A percentile compares a stretch with the other conserved stretches of the same genome.
Evolutionary conservation across 2,329 filamentous ascomycete genomes (phyloP).

Genomic region (Colletotrichum trifolii): DNA sequence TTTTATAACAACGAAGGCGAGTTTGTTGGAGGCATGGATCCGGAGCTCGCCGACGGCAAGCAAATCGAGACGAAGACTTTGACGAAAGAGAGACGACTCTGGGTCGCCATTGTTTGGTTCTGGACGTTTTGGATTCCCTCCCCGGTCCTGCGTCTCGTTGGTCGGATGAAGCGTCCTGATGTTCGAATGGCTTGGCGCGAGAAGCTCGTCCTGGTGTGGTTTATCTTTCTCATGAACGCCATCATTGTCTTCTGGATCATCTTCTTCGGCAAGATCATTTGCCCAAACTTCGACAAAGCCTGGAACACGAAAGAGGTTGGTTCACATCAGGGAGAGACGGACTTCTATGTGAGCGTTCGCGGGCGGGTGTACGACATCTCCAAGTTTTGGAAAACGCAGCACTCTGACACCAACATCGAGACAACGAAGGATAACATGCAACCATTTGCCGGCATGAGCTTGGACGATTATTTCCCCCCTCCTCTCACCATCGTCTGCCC

Average conservation of each 20-base stretch:
- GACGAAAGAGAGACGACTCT: constrained; percentile 73
- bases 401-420: constrained; percentile 78
- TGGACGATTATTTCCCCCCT: constrained; percentile 87
- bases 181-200: constrained; percentile 98
- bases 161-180: constrained; percentile 96
- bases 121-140: constrained; percentile 97
- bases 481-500: constrained; percentile 81
- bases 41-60: constrained; percentile 81
- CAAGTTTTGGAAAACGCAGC: constrained; percentile 86
- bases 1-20: constrained; percentile 80
- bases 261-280: constrained; percentile 83
- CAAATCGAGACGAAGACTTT: constrained; percentile 78
- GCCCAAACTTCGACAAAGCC: constrained; percentile 90
- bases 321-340: constrained; percentile 75
- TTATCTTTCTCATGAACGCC: constrained; percentile 86
- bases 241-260: constrained; percentile 93
- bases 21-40: constrained; percentile 76
- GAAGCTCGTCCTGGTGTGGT: constrained; percentile 83
- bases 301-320: constrained; percentile 80
- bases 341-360: constrained; percentile 89
- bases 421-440: constrained; percentile 75
- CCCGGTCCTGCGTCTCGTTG: constrained; percentile 79
- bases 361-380: constrained; percentile 93
- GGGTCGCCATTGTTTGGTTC: constrained; percentile 86
- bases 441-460: constrained; percentile 79